phyloP scores from a whole-genome alignment of 2,329 filamentous ascomycete species.

The Alternaria ventricosa region DNA sequence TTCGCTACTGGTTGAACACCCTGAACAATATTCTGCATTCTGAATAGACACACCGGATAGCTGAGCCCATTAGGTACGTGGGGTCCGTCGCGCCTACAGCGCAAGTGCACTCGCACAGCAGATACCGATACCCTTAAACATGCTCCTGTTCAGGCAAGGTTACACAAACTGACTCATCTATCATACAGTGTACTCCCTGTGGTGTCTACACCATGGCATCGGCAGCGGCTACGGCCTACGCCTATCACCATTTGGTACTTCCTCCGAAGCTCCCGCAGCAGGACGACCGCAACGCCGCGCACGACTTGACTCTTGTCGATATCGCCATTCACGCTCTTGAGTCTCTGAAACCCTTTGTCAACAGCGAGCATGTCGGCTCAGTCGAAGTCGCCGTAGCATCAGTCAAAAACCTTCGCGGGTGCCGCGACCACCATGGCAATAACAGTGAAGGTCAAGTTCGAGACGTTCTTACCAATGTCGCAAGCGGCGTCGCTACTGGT shows the following conservation, averaged over 20 bases:
- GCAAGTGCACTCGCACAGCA: neutral
- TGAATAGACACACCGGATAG: neutral
- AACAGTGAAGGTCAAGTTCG: constrained; percentile 19
- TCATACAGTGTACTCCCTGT: neutral
- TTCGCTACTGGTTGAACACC: no score
- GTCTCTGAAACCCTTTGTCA: constrained; percentile 7
- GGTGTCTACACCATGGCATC: constrained; percentile 5
- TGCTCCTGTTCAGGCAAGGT: neutral
- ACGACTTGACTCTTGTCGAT: constrained; percentile 24
- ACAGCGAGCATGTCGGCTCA: neutral
- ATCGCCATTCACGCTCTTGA: constrained; percentile 16
- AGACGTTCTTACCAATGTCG: constrained; percentile 22
- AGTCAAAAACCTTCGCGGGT: constrained; percentile 18
- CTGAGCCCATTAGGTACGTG: neutral
- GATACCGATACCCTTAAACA: neutral
- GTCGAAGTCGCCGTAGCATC: constrained; percentile 16
- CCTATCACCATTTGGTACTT: constrained; percentile 55
- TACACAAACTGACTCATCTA: neutral
- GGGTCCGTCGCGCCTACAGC: neutral
- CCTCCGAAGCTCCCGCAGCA: constrained; percentile 56
- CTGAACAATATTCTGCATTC: neutral
- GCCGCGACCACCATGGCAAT: constrained; percentile 14
- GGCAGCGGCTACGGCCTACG: constrained; percentile 11
- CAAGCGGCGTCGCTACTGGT: constrained; percentile 1
- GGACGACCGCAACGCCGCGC: constrained; percentile 27